Percentiles rank a stretch among this genome's conserved stretches.
Evolutionary conservation across 192 early-diverging fungal genomes (phyloP).

Genomic region (Dissophora globulifera): DNA sequence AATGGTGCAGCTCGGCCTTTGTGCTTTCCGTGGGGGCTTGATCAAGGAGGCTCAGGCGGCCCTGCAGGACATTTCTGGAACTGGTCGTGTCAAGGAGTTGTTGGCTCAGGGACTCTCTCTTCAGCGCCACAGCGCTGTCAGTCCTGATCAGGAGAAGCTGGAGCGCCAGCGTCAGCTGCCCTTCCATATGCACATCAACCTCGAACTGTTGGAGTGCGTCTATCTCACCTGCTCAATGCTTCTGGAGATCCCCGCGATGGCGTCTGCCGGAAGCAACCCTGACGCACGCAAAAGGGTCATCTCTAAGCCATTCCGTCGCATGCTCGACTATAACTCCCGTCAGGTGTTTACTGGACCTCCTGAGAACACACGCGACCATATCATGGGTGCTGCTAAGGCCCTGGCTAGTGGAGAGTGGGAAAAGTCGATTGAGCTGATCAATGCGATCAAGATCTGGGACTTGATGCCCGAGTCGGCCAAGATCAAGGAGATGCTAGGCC

Average conservation of each 20-base stretch:
- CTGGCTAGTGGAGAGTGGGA: conserved; percentile 95
- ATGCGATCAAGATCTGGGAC: conserved; percentile 96
- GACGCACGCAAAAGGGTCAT: conserved; percentile 78
- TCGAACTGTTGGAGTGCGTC: conserved; percentile 97
- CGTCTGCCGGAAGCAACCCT: conserved; percentile 69
- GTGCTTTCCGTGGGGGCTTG: conserved; percentile 95
- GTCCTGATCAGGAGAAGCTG: conserved; percentile 90
- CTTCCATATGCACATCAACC: conserved; percentile 99
- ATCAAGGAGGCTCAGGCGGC: conserved; percentile 88
- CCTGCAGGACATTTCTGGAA: conserved; percentile 89
- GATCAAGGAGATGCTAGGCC: conserved; percentile 90
- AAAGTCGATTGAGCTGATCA: conserved; percentile 82
- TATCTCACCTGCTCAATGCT: conserved; percentile 97
- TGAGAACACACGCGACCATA: conserved; percentile 98
- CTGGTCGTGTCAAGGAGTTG: conserved; percentile 91
- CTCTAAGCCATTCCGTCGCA: conserved; percentile 90
- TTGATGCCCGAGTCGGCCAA: conserved; percentile 80
- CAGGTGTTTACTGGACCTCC: conserved; percentile 96
- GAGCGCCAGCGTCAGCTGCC: conserved; percentile 97
- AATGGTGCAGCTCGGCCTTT: conserved; percentile 96
- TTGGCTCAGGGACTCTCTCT: conserved; percentile 82
- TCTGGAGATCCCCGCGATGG: conserved; percentile 96
- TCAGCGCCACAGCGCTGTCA: conserved; percentile 81
- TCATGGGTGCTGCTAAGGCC: conserved; percentile 96
- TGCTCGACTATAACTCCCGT: conserved; percentile 95